A percentile compares a stretch with the other conserved stretches of the same genome.
phyloP scores from a whole-genome alignment of 805 yeast genomes.

The Kodamaea fukazawae region DNA sequence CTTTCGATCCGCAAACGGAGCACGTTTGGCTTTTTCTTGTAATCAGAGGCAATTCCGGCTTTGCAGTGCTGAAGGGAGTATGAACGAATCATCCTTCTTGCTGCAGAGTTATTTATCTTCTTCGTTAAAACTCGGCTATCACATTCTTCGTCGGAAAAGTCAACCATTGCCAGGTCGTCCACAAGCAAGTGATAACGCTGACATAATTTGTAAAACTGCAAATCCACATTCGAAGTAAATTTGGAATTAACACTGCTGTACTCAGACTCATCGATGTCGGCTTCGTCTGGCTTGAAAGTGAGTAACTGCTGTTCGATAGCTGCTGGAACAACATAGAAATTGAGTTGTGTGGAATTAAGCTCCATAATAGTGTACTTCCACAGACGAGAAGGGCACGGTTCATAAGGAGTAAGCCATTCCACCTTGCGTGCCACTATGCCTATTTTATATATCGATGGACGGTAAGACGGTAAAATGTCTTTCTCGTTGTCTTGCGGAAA shows the following conservation, averaged over 20 bases:
- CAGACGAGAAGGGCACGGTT: conserved; percentile 57
- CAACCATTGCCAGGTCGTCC: conserved; percentile 1
- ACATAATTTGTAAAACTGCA: conserved; percentile 27
- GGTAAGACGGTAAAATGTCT: conserved; percentile 59
- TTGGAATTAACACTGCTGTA: conserved; percentile 15
- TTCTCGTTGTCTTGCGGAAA: conserved; percentile 18
- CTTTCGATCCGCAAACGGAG: conserved; percentile 77
- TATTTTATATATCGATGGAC: conserved; percentile 61
- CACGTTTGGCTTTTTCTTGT: conserved; percentile 64
- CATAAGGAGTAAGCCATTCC: conserved; percentile 80
- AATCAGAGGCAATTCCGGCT: conserved; percentile 84
- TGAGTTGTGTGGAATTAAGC: conserved; percentile 82
- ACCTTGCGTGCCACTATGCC: conserved; percentile 60
- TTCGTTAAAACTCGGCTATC: conserved; percentile 1
- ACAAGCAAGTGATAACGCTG: conserved; percentile 16
- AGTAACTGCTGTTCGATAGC: conserved; percentile 28
- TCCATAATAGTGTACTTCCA: conserved; percentile 74
- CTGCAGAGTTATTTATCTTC: not conserved
- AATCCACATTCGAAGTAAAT: conserved; percentile 25
- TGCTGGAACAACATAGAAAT: conserved; percentile 52
- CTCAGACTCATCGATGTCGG: conserved; percentile 12
- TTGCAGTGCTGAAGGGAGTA: conserved; percentile 82
- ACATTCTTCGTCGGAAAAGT: conserved; percentile 6
- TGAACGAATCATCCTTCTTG: conserved; percentile 44
- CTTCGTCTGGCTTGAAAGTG: conserved; percentile 16